phyloP scores from a whole-genome alignment of 192 early-diverging fungal species.

The Coemansia sp. region DNA sequence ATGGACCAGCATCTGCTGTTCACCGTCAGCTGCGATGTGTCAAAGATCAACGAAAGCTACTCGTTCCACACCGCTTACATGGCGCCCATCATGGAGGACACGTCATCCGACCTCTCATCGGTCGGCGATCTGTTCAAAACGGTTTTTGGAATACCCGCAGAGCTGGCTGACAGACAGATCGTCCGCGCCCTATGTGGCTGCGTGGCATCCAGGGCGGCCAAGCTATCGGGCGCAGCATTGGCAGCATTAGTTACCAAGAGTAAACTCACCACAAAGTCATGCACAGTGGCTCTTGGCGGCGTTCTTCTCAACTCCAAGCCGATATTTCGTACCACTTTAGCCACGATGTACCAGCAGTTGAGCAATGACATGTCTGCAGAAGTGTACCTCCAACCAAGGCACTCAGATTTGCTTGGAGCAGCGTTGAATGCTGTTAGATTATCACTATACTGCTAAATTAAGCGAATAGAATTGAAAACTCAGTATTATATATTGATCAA shows the following conservation, averaged over 20 bases:
- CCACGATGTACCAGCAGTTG: neutral
- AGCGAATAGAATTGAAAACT: no score
- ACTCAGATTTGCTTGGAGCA: constrained; percentile 1
- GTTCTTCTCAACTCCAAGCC: constrained; percentile 30
- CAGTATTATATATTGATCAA: no score
- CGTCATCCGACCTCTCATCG: constrained; percentile 58
- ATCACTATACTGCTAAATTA: neutral
- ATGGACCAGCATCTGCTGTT: constrained; percentile 81
- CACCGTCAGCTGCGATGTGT: constrained; percentile 48
- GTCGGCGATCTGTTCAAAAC: constrained; percentile 73
- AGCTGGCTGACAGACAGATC: constrained; percentile 71
- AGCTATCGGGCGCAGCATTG: constrained; percentile 68
- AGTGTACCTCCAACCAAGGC: neutral
- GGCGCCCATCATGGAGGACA: constrained; percentile 72
- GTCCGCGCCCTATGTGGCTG: constrained; percentile 78
- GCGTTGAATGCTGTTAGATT: neutral
- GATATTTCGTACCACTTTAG: neutral
- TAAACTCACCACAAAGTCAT: neutral
- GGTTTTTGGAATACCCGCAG: constrained; percentile 64
- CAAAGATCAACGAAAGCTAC: constrained; percentile 62
- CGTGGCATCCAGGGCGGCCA: constrained; percentile 82
- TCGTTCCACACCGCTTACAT: constrained; percentile 76
- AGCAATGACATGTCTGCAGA: neutral
- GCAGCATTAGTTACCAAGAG: constrained; percentile 57
- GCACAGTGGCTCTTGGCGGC: constrained; percentile 32